Base-by-base conservation (phyloP, 2,329 filamentous ascomycete species). In the Orbilia ellipsospora region DNA sequence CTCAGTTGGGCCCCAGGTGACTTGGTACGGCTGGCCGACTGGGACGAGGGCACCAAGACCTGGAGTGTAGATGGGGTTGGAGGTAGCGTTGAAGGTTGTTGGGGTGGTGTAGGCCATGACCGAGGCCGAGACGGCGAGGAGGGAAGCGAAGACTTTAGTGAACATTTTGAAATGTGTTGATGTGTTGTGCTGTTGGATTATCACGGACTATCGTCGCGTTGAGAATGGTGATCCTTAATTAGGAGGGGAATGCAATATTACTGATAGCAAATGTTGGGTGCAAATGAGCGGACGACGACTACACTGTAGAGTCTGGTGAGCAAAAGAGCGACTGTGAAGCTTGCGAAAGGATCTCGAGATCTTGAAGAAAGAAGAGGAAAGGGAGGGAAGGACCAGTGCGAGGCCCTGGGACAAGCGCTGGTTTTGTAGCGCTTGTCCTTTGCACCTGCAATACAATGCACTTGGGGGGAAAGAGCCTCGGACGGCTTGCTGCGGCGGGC, bases 31-130 rank as follows among this genome's bases (percentile, higher is more conserved):
- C 81, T 84, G 80, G 81, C 87, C 87, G 74, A 82, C 87, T n/a
- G 85, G 85, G 65, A 90, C 87, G 64, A 85, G 80, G 80, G 86
- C 82, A 80, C 84, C 83, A 78, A 87, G 81, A 67, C 84, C 83
- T 36, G 87, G 88, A 20, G 80, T 81, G 77, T 78, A 78, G 82
- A 89, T 86, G 61, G 88, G 82, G 81, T 90, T 90, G 80, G 87
- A 88, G 61, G 67, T 62, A 42, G 83, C 83, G 13, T 67, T 67
- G 26, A 70, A 63, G 26, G 77, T 78, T 10, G 77, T 78, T 4
- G 80, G 79, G 15, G 77, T 74, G 50, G 78, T 80, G 62, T 74
- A 79, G 23, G 81, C 81, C 26, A 79, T 57, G 48, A 69, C 80
- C 44, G 79, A 65, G 64, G 79, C 76, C 57, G 80, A 77, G 61